These are phyloP conservation scores for Davidsoniella virescens DNA, from an alignment of 2,329 filamentous ascomycete genomes.

Conservation along the genomic window DNA sequence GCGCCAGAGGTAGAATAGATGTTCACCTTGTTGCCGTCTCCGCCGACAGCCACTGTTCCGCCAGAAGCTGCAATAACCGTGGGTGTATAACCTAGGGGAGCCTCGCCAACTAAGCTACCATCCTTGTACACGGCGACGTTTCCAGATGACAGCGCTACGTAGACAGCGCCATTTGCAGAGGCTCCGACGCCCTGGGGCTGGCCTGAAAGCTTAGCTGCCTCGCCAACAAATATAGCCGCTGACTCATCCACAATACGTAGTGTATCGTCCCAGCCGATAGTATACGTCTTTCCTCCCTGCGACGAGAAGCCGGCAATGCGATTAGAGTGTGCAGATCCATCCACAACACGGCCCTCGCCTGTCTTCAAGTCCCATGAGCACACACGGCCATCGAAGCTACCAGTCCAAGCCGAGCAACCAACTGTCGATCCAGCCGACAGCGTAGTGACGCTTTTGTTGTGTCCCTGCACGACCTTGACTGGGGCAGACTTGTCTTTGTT, in stretches of 20 bases:
- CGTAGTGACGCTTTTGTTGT: constrained; percentile 81
- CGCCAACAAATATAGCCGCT: constrained; percentile 59
- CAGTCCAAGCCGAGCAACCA: constrained; percentile 52
- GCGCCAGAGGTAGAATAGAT: constrained; percentile 46
- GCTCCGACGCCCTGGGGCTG: constrained; percentile 65
- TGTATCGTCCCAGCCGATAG: constrained; percentile 87
- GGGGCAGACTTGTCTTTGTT: constrained; percentile 54
- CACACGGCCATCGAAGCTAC: constrained; percentile 80
- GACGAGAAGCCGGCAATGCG: constrained; percentile 65
- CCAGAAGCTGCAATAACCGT: constrained; percentile 56
- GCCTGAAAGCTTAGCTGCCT: constrained; percentile 48
- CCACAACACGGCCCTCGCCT: constrained; percentile 53
- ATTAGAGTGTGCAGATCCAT: constrained; percentile 71
- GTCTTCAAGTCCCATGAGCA: constrained; percentile 65
- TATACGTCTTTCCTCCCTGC: constrained; percentile 51
- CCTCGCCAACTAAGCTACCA: constrained; percentile 42
- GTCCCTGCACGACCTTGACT: constrained; percentile 60
- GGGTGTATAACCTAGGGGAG: constrained; percentile 46
- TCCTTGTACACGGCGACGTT: constrained; percentile 37
- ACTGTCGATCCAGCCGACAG: constrained; percentile 26
- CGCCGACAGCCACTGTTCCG: constrained; percentile 57
- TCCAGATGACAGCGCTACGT: constrained; percentile 39
- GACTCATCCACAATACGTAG: constrained; percentile 62
- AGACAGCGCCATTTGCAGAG: constrained; percentile 33
- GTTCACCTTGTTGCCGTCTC: constrained; percentile 54